A percentile compares a stretch with the other conserved stretches of the same genome.
phyloP scores from a whole-genome alignment of 2,329 filamentous ascomycete species.

The Hypoxylon sp. region DNA sequence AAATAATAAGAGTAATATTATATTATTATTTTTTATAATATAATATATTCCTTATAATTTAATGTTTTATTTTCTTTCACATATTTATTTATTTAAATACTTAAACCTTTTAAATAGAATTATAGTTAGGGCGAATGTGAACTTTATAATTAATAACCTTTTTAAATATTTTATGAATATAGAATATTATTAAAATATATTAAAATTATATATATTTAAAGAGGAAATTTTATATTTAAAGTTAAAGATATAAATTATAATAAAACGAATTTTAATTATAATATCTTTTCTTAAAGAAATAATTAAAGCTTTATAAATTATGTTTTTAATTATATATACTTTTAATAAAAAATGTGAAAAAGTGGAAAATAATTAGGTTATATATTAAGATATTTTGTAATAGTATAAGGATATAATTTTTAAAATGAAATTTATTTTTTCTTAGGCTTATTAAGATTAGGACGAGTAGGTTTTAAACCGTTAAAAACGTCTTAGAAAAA shows the following conservation, averaged over 20 bases:
- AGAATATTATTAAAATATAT: neutral
- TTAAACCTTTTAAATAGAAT: too few relatives aligned
- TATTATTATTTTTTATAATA: neutral
- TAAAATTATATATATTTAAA: neutral
- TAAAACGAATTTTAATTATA: too few relatives aligned
- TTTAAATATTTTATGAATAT: neutral
- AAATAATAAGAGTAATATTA: too few relatives aligned
- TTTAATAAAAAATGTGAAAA: slow-evolving; percentile 5
- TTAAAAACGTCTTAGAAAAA: neutral
- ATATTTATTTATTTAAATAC: neutral
- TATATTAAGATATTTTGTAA: neutral
- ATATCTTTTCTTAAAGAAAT: slow-evolving; percentile 4
- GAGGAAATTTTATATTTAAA: neutral
- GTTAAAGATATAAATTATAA: neutral
- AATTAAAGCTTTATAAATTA: neutral
- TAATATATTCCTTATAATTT: neutral
- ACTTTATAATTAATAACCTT: neutral
- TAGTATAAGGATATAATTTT: neutral
- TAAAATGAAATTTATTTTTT: neutral
- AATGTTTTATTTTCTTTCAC: neutral
- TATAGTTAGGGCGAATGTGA: neutral
- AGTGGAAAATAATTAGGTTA: neutral
- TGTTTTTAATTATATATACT: neutral
- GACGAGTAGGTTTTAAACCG: too few relatives aligned
- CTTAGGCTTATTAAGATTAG: neutral